Percentiles rank a stretch among this genome's conserved stretches.
Evolutionary conservation across 768 basidiomycete genomes (phyloP).

Genomic region (Kwoniella europaea): DNA sequence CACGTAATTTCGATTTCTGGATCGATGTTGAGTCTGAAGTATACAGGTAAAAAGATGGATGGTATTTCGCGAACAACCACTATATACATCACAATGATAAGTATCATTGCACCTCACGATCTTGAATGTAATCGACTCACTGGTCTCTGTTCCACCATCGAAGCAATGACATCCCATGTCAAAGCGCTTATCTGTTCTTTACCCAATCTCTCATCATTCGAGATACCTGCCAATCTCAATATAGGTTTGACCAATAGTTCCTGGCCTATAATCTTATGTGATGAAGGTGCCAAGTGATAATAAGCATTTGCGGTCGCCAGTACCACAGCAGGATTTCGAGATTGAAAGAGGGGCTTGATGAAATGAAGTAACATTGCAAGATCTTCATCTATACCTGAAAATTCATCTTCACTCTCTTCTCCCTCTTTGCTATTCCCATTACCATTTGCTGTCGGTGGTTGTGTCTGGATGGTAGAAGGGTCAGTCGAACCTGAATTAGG

Average conservation of each 20-base stretch:
- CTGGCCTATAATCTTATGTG: slow-evolving; percentile 43
- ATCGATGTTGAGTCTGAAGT: slow-evolving; percentile 69
- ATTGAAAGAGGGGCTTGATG: slow-evolving; percentile 78
- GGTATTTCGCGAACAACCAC: slow-evolving; percentile 70
- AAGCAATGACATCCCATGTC: slow-evolving; percentile 71
- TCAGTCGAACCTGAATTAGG: slow-evolving; percentile 57
- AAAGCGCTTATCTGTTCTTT: slow-evolving; percentile 73
- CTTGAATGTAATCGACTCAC: slow-evolving; percentile 61
- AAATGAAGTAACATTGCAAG: slow-evolving; percentile 73
- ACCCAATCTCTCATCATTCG: slow-evolving; percentile 43
- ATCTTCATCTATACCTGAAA: slow-evolving; percentile 67
- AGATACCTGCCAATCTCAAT: slow-evolving; percentile 70
- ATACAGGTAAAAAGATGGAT: slow-evolving; percentile 72
- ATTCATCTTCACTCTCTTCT: slow-evolving; percentile 64
- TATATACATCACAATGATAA: slow-evolving; percentile 46
- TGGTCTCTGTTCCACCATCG: slow-evolving; percentile 69
- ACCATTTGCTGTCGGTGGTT: slow-evolving; percentile 30
- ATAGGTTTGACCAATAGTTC: slow-evolving; percentile 72
- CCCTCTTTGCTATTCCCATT: slow-evolving; percentile 52
- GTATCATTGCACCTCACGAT: background rate
- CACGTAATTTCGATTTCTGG: slow-evolving; percentile 75
- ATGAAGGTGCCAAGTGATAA: slow-evolving; percentile 70
- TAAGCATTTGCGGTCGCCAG: slow-evolving; percentile 74
- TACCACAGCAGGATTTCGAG: slow-evolving; percentile 85
- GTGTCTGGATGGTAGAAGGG: slow-evolving; percentile 58